A percentile compares a stretch with the other conserved stretches of the same genome.
Conservation (phyloP, 805 yeast species). For the Ogataea salicorniae region DNA sequence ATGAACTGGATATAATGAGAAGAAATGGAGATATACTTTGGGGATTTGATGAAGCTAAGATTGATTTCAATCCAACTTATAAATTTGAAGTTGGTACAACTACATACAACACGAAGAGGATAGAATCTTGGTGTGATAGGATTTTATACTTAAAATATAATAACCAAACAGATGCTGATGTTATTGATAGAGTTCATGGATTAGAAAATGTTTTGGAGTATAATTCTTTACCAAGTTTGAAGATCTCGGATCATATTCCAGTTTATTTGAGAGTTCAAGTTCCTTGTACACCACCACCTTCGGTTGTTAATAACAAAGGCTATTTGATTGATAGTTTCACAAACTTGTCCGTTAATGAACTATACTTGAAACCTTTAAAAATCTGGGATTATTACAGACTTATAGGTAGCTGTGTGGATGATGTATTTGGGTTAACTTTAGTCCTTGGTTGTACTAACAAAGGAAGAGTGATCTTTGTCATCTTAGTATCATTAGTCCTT, state of each 20-base stretch:
- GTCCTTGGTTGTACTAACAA: conserved; percentile 13
- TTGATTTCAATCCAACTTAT: conserved; percentile 75
- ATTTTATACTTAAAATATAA: conserved; percentile 53
- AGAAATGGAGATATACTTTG: conserved; percentile 42
- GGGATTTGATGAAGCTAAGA: conserved; percentile 63
- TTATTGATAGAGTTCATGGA: neutral
- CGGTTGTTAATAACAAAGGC: conserved; percentile 24
- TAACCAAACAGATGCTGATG: conserved; percentile 9
- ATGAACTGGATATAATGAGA: conserved; percentile 46
- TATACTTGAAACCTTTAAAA: conserved; percentile 24
- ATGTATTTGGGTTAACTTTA: conserved; percentile 13
- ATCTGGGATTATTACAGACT: conserved; percentile 13
- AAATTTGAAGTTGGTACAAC: conserved; percentile 50
- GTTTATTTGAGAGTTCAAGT: conserved; percentile 51
- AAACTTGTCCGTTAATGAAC: conserved; percentile 18
- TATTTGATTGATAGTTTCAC: conserved; percentile 22
- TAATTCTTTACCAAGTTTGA: conserved; percentile 40
- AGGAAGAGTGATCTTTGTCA: conserved; percentile 16
- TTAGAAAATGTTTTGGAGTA: conserved; percentile 35
- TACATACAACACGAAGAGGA: conserved; percentile 49
- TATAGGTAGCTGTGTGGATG: conserved; percentile 16
- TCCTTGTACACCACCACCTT: conserved; percentile 42
- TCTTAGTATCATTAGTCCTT: conserved; percentile 6
- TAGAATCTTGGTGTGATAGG: conserved; percentile 91
- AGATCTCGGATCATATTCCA: conserved; percentile 76